Percentiles rank a stretch among this genome's conserved stretches.
phyloP scores from a whole-genome alignment of 2,329 filamentous ascomycete genomes.

The Aspergillus pseudoglaucus region DNA sequence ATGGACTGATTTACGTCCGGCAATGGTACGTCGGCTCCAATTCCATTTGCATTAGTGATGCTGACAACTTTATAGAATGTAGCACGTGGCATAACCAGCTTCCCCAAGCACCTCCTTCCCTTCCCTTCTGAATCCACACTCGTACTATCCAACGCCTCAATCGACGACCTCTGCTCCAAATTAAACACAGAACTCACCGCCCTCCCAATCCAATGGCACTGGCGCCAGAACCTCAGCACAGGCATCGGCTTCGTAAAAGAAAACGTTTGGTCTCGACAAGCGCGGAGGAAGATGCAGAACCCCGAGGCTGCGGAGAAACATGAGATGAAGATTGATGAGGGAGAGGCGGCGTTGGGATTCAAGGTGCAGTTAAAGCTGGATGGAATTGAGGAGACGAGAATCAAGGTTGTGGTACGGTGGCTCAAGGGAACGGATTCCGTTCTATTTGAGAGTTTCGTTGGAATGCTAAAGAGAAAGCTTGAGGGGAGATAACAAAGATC shows the following conservation, averaged over 20 bases:
- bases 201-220: slow-evolving; percentile 60
- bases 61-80: slow-evolving; percentile 17
- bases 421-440: slow-evolving; percentile 65
- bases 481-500: slow-evolving; percentile 16
- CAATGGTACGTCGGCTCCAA: slow-evolving; percentile 37
- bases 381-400: slow-evolving; percentile 29
- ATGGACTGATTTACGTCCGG: slow-evolving; percentile 62
- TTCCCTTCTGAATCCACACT: slow-evolving; percentile 48
- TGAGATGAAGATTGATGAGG: slow-evolving; percentile 28
- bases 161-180: slow-evolving; percentile 27
- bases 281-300: slow-evolving; percentile 51
- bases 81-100: slow-evolving; percentile 35
- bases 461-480: slow-evolving; percentile 60
- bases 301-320: slow-evolving; percentile 14
- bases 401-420: slow-evolving; percentile 59
- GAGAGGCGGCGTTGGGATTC: slow-evolving; percentile 52
- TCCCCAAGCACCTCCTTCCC: slow-evolving; percentile 48
- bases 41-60: background rate
- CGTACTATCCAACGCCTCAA: slow-evolving; percentile 18
- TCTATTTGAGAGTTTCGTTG: slow-evolving; percentile 81
- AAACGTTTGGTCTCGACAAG: slow-evolving; percentile 76
- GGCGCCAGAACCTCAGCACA: slow-evolving; percentile 47
- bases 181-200: slow-evolving; percentile 46
- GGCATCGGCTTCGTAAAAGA: slow-evolving; percentile 56
- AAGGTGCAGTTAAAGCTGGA: slow-evolving; percentile 45